Evolutionary conservation across 2,329 filamentous ascomycete species (phyloP), one percentile per base, ranked within the genome.

Genomic region (Aspergillus fructus): DNA sequence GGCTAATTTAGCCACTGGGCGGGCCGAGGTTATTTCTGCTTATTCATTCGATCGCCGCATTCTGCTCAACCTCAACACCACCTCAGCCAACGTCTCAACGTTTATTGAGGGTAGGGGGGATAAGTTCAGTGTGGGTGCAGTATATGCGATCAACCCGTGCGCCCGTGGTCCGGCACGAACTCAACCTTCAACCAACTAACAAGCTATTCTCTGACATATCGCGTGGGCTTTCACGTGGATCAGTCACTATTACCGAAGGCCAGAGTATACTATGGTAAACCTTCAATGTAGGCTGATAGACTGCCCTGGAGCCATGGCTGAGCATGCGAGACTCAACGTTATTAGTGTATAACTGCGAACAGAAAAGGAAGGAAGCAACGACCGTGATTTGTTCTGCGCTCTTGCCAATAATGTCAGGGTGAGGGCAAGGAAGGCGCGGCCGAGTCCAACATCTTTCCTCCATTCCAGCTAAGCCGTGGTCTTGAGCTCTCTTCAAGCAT

Each of bases 11-110:
- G 53, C 50, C 33, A 24, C 39, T 11, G n/a, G 46, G 19, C n/a
- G 17, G 55, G 39, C 57, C 57, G 57, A 59, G 57, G 57, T 49
- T 56, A 47, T 59, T 45, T 21, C 6, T 21, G 41, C 30, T 40
- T 55, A 24, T 21, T 21, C 21, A 49, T 55, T 59, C 54, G 51
- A 49, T 59, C 52, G 50, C 30, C 21, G 11, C 8, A 19, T 41
- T 17, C 17, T n/a, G 13, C 5, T 41, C 5, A 13, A 12, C 33
- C 24, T 47, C 45, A 47, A 47, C 21, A 21, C 1, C 45, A 21
- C 45, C 21, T 21, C 43, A 34, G 27, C 24, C n/a, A 48, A 13
- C n/a, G 5, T 21, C 45, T 48, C 45, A 48, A 48, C 30, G 27
- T 19, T n/a, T 33, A 27, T 27, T 3, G 34, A 37, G 2, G 15